These are phyloP conservation scores for Xylaria nigripes DNA, from an alignment of 495 filamentous ascomycete species.

Conservation along the genomic window DNA sequence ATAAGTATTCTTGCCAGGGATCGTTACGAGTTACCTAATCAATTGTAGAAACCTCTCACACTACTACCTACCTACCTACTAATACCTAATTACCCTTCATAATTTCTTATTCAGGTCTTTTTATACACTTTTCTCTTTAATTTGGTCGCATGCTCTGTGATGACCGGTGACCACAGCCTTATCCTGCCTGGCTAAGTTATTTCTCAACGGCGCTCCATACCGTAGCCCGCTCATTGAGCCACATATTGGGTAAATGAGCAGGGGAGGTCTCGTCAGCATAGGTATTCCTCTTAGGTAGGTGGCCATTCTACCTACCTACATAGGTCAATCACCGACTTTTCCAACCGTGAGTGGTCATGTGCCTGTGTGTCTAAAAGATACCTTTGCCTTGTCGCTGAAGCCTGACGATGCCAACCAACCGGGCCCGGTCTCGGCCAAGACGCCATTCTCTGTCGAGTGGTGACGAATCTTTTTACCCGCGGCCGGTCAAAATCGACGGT, in stretches of 20 bases:
- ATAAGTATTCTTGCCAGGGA: no score
- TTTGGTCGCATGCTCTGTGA: not conserved
- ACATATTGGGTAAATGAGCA: not conserved
- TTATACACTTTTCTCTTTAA: no score
- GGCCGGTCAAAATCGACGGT: slow-evolving; percentile 4
- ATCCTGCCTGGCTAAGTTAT: not conserved
- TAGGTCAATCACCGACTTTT: not conserved
- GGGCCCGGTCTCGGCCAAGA: not conserved
- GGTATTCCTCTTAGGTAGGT: not conserved
- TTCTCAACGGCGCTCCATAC: not conserved
- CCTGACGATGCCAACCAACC: slow-evolving; percentile 6
- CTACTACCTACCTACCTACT: no score
- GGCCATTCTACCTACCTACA: no score
- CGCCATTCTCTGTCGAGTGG: slow-evolving; percentile 13
- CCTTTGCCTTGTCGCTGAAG: not conserved
- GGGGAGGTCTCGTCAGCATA: not conserved
- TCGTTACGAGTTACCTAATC: no score
- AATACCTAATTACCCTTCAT: no score
- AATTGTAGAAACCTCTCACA: no score
- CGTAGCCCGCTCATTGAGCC: not conserved
- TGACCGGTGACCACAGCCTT: not conserved
- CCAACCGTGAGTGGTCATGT: not conserved
- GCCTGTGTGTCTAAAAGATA: not conserved
- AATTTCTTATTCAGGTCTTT: no score
- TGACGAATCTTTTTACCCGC: slow-evolving; percentile 5